These are phyloP conservation scores for Aeschynomene evenia DNA, from an alignment of 306 rosid species.

Conservation along the genomic window DNA sequence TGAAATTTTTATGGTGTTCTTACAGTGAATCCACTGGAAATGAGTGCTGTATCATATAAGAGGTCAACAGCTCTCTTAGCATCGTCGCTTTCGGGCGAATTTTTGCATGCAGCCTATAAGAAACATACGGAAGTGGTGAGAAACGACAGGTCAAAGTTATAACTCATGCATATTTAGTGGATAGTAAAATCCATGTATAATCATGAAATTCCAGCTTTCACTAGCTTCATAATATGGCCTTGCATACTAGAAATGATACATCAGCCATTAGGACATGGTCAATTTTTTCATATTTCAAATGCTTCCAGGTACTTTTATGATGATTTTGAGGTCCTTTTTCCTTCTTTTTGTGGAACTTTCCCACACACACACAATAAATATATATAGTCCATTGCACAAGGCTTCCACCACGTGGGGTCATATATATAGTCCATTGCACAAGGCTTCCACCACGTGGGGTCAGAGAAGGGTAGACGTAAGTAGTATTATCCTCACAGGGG, in stretches of 20 bases:
- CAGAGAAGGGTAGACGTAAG: too few species aligned
- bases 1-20: background rate
- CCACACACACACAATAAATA: too few species aligned
- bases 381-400: too few species aligned
- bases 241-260: background rate
- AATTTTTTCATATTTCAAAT: background rate
- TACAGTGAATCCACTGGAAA: constrained; percentile 97
- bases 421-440: too few species aligned
- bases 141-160: background rate
- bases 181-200: background rate
- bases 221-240: too few species aligned
- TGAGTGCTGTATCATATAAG: constrained; percentile 83
- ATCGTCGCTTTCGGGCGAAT: constrained; percentile 74
- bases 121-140: background rate
- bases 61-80: constrained; percentile 92
- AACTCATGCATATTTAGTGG: background rate
- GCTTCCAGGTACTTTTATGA: too few species aligned
- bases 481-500: too few species aligned
- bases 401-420: too few species aligned
- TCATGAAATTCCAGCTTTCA: background rate
- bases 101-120: constrained; percentile 90
- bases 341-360: too few species aligned
- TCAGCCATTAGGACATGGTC: background rate
- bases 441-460: too few species aligned
- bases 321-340: too few species aligned